A percentile compares a stretch with the other conserved stretches of the same genome.
These are phyloP conservation scores for Zygotorulaspora chibaensis DNA, from an alignment of 805 yeast genomes.

Conservation along the genomic window DNA sequence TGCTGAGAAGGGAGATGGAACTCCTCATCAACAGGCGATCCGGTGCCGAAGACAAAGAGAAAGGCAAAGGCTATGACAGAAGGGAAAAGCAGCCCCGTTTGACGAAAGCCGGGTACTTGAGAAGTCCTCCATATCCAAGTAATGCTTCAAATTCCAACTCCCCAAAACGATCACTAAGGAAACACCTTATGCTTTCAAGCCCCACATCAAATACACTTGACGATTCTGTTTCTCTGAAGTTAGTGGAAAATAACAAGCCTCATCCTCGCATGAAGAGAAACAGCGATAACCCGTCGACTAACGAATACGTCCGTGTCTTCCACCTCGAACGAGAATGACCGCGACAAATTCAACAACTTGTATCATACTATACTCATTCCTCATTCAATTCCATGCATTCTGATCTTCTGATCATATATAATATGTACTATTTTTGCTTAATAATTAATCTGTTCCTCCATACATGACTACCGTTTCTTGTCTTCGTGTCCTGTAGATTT, in stretches of 20 bases:
- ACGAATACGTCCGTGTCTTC: conserved; percentile 31
- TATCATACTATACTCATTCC: background rate
- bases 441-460: background rate
- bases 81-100: conserved; percentile 4
- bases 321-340: conserved; percentile 21
- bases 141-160: conserved; percentile 1
- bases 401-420: background rate
- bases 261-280: conserved; percentile 32
- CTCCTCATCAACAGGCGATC: conserved; percentile 18
- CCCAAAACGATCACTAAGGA: conserved; percentile 2
- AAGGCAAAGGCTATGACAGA: background rate
- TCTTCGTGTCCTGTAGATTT: conserved; percentile 1
- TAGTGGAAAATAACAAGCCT: conserved; percentile 30
- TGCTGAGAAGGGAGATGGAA: conserved; percentile 27
- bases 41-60: conserved; percentile 1
- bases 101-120: background rate
- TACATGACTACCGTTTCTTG: background rate
- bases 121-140: conserved; percentile 2
- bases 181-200: background rate
- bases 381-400: background rate
- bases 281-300: conserved; percentile 29
- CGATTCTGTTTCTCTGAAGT: conserved; percentile 7
- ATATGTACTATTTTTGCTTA: background rate
- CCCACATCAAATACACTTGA: background rate
- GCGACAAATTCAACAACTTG: background rate